Evolutionary conservation across 2,329 filamentous ascomycete species (phyloP).

Genomic region (Fusarium neocosmosporiellum): DNA sequence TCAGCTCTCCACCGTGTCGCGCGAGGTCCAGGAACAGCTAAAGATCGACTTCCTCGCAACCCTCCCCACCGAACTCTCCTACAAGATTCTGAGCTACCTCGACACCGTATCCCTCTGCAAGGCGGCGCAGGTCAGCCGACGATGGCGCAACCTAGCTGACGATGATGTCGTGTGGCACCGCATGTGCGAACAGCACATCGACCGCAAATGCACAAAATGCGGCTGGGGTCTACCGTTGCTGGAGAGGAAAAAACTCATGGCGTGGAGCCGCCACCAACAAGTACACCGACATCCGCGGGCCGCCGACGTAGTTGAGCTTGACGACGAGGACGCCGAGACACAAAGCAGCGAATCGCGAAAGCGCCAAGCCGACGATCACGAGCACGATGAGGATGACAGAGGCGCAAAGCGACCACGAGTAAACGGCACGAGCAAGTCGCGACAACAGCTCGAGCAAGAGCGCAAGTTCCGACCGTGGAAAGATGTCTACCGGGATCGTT

Average conservation of each 20-base stretch:
- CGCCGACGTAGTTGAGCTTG: slow-evolving; percentile 39
- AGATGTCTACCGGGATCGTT: slow-evolving; percentile 94
- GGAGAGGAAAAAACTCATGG: slow-evolving; percentile 87
- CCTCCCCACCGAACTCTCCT: slow-evolving; percentile 88
- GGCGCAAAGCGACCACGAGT: slow-evolving; percentile 50
- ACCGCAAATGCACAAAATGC: slow-evolving; percentile 92
- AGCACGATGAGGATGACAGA: slow-evolving; percentile 41
- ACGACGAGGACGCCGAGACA: slow-evolving; percentile 39
- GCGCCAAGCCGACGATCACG: slow-evolving; percentile 45
- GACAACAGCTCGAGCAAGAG: slow-evolving; percentile 53
- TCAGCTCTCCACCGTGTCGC: slow-evolving; percentile 91
- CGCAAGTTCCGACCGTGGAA: slow-evolving; percentile 82
- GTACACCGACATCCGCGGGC: slow-evolving; percentile 56
- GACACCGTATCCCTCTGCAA: slow-evolving; percentile 96
- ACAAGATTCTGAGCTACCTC: slow-evolving; percentile 92
- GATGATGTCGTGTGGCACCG: slow-evolving; percentile 97
- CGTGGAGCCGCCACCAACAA: slow-evolving; percentile 87
- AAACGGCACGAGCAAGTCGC: slow-evolving; percentile 38
- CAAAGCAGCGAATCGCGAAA: slow-evolving; percentile 47
- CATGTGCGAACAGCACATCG: slow-evolving; percentile 98
- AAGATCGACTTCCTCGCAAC: slow-evolving; percentile 97
- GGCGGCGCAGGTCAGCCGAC: slow-evolving; percentile 90
- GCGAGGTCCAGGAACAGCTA: slow-evolving; percentile 91
- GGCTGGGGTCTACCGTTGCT: slow-evolving; percentile 93
- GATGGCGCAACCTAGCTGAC: slow-evolving; percentile 91